Conservation (phyloP, 495 filamentous ascomycete genomes). For the Penicillium atrosanguineum region DNA sequence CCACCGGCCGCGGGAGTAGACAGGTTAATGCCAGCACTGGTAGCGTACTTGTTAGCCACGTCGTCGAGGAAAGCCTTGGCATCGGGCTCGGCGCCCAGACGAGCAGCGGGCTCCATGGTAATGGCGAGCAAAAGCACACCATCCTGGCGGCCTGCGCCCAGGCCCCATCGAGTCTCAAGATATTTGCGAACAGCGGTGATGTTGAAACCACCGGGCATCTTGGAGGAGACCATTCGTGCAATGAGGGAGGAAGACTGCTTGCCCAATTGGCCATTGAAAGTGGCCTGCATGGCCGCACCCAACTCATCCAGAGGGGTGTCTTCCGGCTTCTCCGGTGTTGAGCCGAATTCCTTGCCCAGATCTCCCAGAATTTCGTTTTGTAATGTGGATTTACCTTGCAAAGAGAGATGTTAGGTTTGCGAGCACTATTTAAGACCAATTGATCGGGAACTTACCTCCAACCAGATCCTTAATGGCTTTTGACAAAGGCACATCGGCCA, state of each 20-base stretch:
- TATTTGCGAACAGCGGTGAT: conserved; percentile 94
- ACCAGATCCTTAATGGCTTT: conserved; percentile 99
- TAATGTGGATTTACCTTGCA: conserved; percentile 87
- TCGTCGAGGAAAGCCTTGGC: conserved; percentile 90
- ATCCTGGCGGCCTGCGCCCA: conserved; percentile 85
- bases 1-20: conserved; percentile 73
- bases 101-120: conserved; percentile 86
- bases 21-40: conserved; percentile 78
- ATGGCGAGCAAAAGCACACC: conserved; percentile 84
- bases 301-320: conserved; percentile 95
- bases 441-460: conserved; percentile 65
- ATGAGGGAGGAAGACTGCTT: conserved; percentile 95
- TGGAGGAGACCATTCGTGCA: conserved; percentile 91
- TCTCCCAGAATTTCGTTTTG: conserved; percentile 96
- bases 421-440: background rate
- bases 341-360: conserved; percentile 96
- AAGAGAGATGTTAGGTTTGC: background rate
- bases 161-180: conserved; percentile 88
- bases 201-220: conserved; percentile 99
- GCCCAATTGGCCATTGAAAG: conserved; percentile 95
- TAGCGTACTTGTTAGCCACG: conserved; percentile 84
- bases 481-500: conserved; percentile 84
- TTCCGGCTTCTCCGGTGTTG: conserved; percentile 97
- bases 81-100: conserved; percentile 83
- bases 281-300: conserved; percentile 92